These are phyloP conservation scores for Mycena vitilis DNA, from an alignment of 768 basidiomycete genomes.

Conservation along the genomic window DNA sequence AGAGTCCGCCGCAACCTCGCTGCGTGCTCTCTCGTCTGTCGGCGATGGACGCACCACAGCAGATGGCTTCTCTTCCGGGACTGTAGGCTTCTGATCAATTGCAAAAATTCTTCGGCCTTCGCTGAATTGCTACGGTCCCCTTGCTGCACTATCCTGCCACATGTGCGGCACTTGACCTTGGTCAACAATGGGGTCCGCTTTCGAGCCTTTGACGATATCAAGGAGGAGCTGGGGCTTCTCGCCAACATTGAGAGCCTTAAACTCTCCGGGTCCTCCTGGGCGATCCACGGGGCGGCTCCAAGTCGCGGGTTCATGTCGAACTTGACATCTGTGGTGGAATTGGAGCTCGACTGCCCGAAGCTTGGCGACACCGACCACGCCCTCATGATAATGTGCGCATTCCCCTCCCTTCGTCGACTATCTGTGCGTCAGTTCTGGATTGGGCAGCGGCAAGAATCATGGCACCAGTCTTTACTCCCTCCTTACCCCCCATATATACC, in stretches of 20 bases:
- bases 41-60: conserved; percentile 11
- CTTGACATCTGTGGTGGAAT: conserved; percentile 15
- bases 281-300: conserved; percentile 12
- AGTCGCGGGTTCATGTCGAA: conserved; percentile 16
- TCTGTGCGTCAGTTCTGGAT: neutral
- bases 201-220: neutral
- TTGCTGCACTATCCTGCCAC: conserved; percentile 11
- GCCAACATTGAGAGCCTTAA: neutral
- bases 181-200: neutral
- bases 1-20: neutral
- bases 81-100: conserved; percentile 8
- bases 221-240: conserved; percentile 12
- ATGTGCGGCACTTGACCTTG: conserved; percentile 14
- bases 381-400: conserved; percentile 11
- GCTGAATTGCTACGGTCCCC: conserved; percentile 14
- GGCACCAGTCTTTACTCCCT: neutral
- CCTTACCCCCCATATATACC: conserved; percentile 11
- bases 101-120: neutral
- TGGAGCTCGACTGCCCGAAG: conserved; percentile 8
- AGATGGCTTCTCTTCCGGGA: conserved; percentile 13
- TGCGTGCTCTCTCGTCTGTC: conserved; percentile 13
- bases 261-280: conserved; percentile 11
- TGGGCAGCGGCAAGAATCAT: too few species aligned
- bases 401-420: conserved; percentile 11
- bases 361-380: conserved; percentile 24